These are phyloP conservation scores for Annulohypoxylon maeteangense DNA, from an alignment of 495 filamentous ascomycete genomes.

Conservation along the genomic window DNA sequence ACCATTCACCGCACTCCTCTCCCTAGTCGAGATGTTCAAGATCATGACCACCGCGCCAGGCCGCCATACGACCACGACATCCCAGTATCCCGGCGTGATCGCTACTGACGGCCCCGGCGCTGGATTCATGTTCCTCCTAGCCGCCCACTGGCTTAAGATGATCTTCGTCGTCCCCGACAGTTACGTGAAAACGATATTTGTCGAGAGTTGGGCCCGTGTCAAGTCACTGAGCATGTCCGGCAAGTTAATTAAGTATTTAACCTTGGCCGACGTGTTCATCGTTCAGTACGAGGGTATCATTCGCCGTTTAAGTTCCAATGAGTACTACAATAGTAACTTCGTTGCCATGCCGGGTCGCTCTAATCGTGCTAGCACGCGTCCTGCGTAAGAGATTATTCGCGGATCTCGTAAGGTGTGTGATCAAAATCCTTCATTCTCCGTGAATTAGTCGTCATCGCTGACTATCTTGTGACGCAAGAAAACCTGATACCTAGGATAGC, in stretches of 20 bases:
- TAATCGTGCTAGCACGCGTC: background rate
- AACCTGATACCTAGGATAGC: too few species aligned
- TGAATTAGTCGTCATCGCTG: background rate
- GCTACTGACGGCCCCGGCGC: slow-evolving; percentile 91
- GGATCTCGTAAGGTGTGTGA: background rate
- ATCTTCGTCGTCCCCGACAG: slow-evolving; percentile 51
- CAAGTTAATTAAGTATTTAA: slow-evolving; percentile 64
- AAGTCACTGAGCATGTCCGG: slow-evolving; percentile 83
- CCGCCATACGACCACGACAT: slow-evolving; percentile 50
- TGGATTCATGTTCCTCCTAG: slow-evolving; percentile 79
- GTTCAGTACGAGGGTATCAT: slow-evolving; percentile 52
- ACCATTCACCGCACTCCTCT: slow-evolving; percentile 62
- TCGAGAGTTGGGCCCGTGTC: slow-evolving; percentile 92
- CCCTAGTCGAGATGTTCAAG: slow-evolving; percentile 65
- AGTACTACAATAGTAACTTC: slow-evolving; percentile 30
- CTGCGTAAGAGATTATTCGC: background rate
- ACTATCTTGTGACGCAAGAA: background rate
- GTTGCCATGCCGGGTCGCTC: slow-evolving; percentile 26
- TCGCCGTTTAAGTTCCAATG: background rate
- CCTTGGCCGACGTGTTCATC: slow-evolving; percentile 57
- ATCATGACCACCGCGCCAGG: slow-evolving; percentile 50
- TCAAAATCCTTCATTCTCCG: background rate
- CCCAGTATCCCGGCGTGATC: slow-evolving; percentile 67
- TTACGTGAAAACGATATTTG: slow-evolving; percentile 74
- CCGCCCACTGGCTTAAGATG: slow-evolving; percentile 73